Base-by-base conservation (phyloP, 129 eudicot species). In the Erigeron canadensis region DNA sequence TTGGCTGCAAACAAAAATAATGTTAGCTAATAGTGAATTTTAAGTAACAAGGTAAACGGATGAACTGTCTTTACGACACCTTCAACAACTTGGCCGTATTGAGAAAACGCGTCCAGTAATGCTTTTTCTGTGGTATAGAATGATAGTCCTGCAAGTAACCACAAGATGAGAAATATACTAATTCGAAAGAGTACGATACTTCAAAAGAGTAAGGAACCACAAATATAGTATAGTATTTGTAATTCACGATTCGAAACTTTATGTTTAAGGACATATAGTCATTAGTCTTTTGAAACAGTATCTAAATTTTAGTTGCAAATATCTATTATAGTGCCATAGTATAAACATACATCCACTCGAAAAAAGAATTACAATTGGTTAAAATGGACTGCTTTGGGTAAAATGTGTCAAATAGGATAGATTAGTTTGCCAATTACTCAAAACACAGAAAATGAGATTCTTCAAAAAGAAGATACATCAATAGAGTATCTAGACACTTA, bases 81-180 rank as follows among this genome's bases (percentile, higher is more conserved):
- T 82, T 91, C 90, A 84, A 91, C 70, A 72, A 91, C 96, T 74
- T 91, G 96, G 54, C 97, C 97, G 59, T 82, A 75, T 65, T 84
- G 93, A 74, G 96, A 84, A 79, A 91, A 91, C 41, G 93, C 89
- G 5, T 91, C 93, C 22, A 72, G 70, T 72, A 91, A 74, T 51
- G 84, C 88, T 62, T 84, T 87, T 70, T 88, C 97, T 22, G 90
- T 88, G 63, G 97, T 91, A 79, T 84, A 80, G 78, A 88, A 88
- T 21, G 97, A 91, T 51, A 91, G 88, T 65, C 97, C 97, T 91
- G 84, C 77, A 80, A 76, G 83, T 40, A 50, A 18, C 23, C 23
- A 63, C 7, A 43, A 61, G 50, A 72, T 9, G 39, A 12, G 15
- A 9, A 19, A 11, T 57, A 56, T 63, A n/a, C n/a, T n/a, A 54